Evolutionary conservation across 1,284 basidiomycete genomes (phyloP).

Genomic region (Malassezia cuniculi): DNA sequence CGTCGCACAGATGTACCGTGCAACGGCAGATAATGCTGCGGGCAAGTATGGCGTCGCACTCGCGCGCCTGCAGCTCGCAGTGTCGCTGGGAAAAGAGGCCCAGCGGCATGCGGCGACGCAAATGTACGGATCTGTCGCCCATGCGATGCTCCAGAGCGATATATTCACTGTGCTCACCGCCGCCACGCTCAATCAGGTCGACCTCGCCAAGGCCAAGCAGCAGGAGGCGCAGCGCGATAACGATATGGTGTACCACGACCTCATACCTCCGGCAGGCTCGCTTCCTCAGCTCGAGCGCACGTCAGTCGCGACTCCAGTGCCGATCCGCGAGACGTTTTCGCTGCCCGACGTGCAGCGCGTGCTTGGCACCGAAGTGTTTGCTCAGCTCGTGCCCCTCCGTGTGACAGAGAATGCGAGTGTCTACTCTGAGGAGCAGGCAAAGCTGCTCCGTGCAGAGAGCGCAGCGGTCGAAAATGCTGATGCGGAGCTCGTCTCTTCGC

Average conservation of each 20-base stretch:
- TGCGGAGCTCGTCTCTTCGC: conserved; percentile 61
- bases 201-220: conserved; percentile 70
- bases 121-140: conserved; percentile 60
- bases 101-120: conserved; percentile 58
- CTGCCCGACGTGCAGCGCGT: conserved; percentile 84
- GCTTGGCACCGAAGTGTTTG: conserved; percentile 83
- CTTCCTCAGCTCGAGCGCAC: conserved; percentile 70
- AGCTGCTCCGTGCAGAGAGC: conserved; percentile 75
- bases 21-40: conserved; percentile 61
- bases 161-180: conserved; percentile 83
- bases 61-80: conserved; percentile 66
- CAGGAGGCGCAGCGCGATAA: conserved; percentile 73
- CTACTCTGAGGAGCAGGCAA: conserved; percentile 97
- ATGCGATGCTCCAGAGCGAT: no score
- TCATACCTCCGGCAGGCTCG: conserved; percentile 66
- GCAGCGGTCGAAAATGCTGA: conserved; percentile 75
- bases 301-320: conserved; percentile 63
- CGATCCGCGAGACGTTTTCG: conserved; percentile 86
- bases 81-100: conserved; percentile 73
- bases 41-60: conserved; percentile 77
- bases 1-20: conserved; percentile 73
- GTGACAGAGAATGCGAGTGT: conserved; percentile 92
- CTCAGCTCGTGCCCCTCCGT: conserved; percentile 73
- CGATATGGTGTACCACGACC: conserved; percentile 95
- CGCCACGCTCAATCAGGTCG: conserved; percentile 61